Evolutionary conservation across 768 basidiomycete genomes (phyloP), one percentile per base, ranked within the genome.

Genomic region (Lentinula aciculospora): DNA sequence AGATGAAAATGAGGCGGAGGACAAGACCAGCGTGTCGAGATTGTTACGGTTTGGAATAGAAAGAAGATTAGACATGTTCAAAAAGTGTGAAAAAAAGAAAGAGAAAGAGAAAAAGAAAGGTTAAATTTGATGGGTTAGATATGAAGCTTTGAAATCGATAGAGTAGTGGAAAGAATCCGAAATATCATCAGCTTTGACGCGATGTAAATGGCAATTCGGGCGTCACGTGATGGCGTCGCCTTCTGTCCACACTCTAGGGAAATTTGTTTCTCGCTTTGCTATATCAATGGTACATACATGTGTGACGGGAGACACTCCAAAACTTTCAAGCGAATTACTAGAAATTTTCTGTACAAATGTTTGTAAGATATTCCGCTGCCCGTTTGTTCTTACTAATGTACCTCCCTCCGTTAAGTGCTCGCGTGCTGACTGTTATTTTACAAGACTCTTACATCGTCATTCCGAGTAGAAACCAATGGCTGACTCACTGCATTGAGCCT

Each of bases 1-100:
- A 27, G 37, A 37, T 53, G 51, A 39, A 39, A 13, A 44, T 44
- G 42, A 44, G 12, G 42, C 42, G 42, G 42, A 36, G 17, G 51
- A 53, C 51, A 53, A 53, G 51, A 17, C 51, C 51, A 53, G 51
- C 51, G 19, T 53, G 51, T 53, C 51, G 10, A 53, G 34, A 53
- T 39, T 25, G 46, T n/a, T n/a, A n/a, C n/a, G n/a, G n/a, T 31
- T 47, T 29, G 46, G 23, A n/a, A 25, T 19, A 12, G 32, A 36
- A 39, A 36, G 36, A 51, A 25, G 19, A 53, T 21, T 53, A 53
- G 51, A 36, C 51, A 53, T 53, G 51, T 53, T 40, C 9, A 17
- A 53, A 31, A 27, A 47, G 27, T 13, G 23, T 28, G 46, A 47
- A 47, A 17, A 17, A 37, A 13, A 9, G 23, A 15, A 39, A 10